These are phyloP conservation scores for Nitzschia inconspicua DNA, from an alignment of 108 stramenopile genomes.

Conservation along the genomic window DNA sequence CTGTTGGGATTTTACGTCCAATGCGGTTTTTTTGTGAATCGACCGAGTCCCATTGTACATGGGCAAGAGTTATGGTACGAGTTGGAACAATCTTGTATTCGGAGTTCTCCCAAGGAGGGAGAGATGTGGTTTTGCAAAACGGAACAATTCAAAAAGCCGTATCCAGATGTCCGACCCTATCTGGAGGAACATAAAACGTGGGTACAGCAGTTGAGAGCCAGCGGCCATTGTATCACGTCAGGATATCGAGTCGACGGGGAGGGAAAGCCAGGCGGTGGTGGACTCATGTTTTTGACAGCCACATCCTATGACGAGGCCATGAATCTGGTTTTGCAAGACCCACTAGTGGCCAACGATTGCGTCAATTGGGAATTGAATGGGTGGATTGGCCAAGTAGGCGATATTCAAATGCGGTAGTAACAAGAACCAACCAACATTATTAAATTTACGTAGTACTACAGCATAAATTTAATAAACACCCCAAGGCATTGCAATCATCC, in stretches of 20 bases:
- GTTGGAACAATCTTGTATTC: conserved; percentile 22
- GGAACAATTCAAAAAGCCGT: conserved; percentile 45
- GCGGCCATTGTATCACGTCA: conserved; percentile 32
- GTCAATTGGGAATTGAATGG: conserved; percentile 55
- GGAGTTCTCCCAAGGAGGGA: conserved; percentile 14
- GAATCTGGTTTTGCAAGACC: conserved; percentile 36
- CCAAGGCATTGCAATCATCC: no score
- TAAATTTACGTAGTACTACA: no score
- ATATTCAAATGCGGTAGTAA: conserved; percentile 38
- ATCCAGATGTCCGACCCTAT: conserved; percentile 41
- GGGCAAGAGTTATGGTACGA: conserved; percentile 83
- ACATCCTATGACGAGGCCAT: conserved; percentile 34
- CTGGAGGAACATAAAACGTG: conserved; percentile 50
- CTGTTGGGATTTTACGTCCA: conserved; percentile 71
- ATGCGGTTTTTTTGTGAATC: conserved; percentile 64
- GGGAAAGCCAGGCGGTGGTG: conserved; percentile 58
- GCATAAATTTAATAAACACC: no score
- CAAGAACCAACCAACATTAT: no score
- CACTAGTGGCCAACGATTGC: conserved; percentile 44
- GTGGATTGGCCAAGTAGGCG: conserved; percentile 59
- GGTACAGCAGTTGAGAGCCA: conserved; percentile 27
- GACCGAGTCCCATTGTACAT: conserved; percentile 68
- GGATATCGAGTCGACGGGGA: conserved; percentile 55
- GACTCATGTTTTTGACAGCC: conserved; percentile 57
- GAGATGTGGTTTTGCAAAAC: conserved; percentile 65